Evolutionary conservation across 768 basidiomycete species (phyloP).

Genomic region (Pleurotus tuber-regium): DNA sequence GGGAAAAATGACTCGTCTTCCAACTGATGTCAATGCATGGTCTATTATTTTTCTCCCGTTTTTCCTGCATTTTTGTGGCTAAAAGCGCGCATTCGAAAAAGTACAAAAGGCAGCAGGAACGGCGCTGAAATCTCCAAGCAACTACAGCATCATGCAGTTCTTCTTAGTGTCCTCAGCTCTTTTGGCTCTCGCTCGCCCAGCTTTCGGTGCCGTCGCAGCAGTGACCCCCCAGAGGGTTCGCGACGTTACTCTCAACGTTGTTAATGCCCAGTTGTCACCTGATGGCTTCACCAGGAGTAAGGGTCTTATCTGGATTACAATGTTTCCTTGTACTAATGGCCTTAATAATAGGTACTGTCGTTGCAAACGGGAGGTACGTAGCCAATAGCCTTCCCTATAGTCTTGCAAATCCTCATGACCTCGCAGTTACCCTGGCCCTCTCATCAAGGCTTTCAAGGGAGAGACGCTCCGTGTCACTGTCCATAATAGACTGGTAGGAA

Average conservation of each 20-base stretch:
- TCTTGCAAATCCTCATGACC: conserved; percentile 23
- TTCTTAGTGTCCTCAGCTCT: conserved; percentile 17
- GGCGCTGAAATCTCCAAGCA: neutral
- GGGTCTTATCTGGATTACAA: too few relatives aligned
- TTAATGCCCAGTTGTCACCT: conserved; percentile 38
- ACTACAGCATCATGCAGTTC: conserved; percentile 20
- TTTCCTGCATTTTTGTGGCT: too few relatives aligned
- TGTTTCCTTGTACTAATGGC: too few relatives aligned
- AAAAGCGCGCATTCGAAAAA: too few relatives aligned
- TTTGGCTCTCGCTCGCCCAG: conserved; percentile 17
- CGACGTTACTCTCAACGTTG: conserved; percentile 32
- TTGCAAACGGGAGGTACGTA: conserved; percentile 23
- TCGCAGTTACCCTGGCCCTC: conserved; percentile 41
- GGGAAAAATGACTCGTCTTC: too few relatives aligned
- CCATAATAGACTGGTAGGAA: conserved; percentile 37
- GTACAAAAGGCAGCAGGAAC: neutral
- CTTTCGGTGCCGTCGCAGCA: conserved; percentile 12
- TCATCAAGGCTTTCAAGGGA: conserved; percentile 42
- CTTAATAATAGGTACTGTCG: conserved; percentile 21
- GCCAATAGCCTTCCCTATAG: neutral
- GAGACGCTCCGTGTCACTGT: conserved; percentile 41
- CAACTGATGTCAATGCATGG: too few relatives aligned
- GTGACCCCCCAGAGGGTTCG: conserved; percentile 12
- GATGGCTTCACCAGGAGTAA: conserved; percentile 37
- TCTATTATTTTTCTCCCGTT: too few relatives aligned